Evolutionary conservation across 2,329 filamentous ascomycete genomes (phyloP), one percentile per base, ranked within the genome.

Genomic region (Xylaria sp.): DNA sequence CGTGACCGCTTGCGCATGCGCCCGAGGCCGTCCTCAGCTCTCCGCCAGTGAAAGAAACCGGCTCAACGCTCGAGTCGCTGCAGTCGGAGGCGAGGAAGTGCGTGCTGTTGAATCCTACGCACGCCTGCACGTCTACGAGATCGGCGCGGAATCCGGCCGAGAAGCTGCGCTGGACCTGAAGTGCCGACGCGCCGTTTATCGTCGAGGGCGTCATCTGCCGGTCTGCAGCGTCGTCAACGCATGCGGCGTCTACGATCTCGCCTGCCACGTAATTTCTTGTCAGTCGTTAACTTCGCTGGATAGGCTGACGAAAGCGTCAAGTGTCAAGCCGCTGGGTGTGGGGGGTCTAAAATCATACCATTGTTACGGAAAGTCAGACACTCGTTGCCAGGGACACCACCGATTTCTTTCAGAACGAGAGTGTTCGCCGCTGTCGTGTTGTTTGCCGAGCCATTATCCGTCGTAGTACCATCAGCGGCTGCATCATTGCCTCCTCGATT

Each of bases 321-420:
- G 25, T 1, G 1, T 25, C 37, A 39, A 48, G 37, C 18, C 8
- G 4, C 48, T 9, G 18, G 32, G 18, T 9, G 37, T 32, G 20
- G n/a, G 12, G 13, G 28, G 23, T 55, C 20, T 7, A 4, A 4
- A 13, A 51, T 58, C 44, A 28, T 69, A 65, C 66, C 41, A 63
- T 82, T 82, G 71, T 83, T 83, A 65, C 81, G 78, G 72, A 83
- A 82, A 15, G 81, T 82, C n/a, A 83, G 72, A 67, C 77, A 79
- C 71, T 80, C 77, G 65, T 80, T 79, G 57, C 78, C 78, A 0
- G 78, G 75, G 6, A 83, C 73, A 23, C 81, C 81, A 20, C 74
- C 76, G 58, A 80, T 73, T 72, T 83, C 81, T 46, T 78, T 80
- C 67, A 54, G 82, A 76, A 82, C 81, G 4, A 82, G 70, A 0